Percentiles rank a stretch among this genome's conserved stretches.
These are phyloP conservation scores for Crithidia thermophila DNA, from an alignment of 208 protist species.

Conservation along the genomic window DNA sequence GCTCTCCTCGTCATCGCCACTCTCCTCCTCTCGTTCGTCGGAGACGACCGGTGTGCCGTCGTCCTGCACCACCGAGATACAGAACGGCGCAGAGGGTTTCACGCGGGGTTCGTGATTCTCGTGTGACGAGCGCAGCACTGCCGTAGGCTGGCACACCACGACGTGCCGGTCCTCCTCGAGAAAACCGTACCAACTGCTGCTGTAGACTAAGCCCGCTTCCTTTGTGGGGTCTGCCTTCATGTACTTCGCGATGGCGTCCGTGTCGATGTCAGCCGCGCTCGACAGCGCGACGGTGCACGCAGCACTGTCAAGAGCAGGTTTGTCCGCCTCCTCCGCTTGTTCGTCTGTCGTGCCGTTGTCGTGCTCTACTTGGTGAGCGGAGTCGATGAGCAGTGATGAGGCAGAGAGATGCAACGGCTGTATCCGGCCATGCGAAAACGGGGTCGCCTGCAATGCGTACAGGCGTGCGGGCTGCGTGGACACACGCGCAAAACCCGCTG, in stretches of 20 bases:
- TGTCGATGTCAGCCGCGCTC: slow-evolving; percentile 6
- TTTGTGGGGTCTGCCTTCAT: slow-evolving; percentile 13
- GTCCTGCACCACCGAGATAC: slow-evolving; percentile 48
- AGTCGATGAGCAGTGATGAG: no score
- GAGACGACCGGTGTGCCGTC: slow-evolving; percentile 29
- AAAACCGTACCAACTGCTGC: slow-evolving; percentile 40
- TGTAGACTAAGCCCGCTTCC: slow-evolving; percentile 1
- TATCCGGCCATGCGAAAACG: no score
- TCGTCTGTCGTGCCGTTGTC: no score
- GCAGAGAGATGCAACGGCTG: no score
- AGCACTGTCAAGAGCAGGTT: background rate
- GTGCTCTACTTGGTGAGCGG: no score
- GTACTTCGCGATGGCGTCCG: background rate
- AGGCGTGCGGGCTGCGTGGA: no score
- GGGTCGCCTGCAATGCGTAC: no score
- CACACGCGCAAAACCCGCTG: no score
- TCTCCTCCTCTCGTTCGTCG: slow-evolving; percentile 31
- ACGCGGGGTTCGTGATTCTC: no score
- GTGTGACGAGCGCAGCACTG: background rate
- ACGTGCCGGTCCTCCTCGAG: slow-evolving; percentile 47
- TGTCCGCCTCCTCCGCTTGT: background rate
- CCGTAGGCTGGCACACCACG: slow-evolving; percentile 31
- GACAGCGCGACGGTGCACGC: background rate
- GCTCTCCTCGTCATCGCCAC: slow-evolving; percentile 9
- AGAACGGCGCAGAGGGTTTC: slow-evolving; percentile 25